Base-by-base conservation (phyloP, 2,329 filamentous ascomycete species). In the Penicillium sp. region DNA sequence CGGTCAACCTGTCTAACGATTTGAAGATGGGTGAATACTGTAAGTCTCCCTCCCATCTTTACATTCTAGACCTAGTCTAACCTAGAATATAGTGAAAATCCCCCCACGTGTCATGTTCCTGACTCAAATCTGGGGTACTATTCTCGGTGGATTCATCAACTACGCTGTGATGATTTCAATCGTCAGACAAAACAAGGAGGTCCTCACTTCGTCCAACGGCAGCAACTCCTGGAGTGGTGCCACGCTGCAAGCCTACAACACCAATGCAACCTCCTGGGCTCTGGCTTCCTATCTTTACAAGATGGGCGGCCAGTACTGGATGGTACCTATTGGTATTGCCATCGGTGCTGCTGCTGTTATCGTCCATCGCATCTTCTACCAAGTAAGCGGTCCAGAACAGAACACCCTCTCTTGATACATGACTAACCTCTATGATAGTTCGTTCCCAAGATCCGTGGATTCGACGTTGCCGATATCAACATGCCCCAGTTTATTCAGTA, bases 21-120 rank as follows among this genome's bases (percentile, higher is more conserved):
- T 65, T 85, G 23, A 85, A 85, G 69, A 77, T 84, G 75, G 83
- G 82, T 20, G 80, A 85, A 71, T 85, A 85, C 49, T 76, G 80
- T 81, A 69, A 49, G 77, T 72, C 61, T 0, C 57, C 63, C 2
- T 65, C 57, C 6, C 6, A 1, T 49, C 44, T 7, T 11, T 9
- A 27, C 9, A 60, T 54, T 15, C 15, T 3, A n/a, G 4, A 14
- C 20, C 14, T 31, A 23, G 11, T 4, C 49, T 51, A 43, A 63
- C 22, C 1, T n/a, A 15, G 12, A 1, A 12, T 33, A 20, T 9
- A 33, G 27, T 59, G 61, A 85, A 85, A 59, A 80, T 84, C 6
- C 80, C 81, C 1, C 81, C 80, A 2, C 77, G 80, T 0, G 66
- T 77, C 48, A 84, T 84, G 81, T 84, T 85, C 59, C 60, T 77